Evolutionary conservation across 2,329 filamentous ascomycete genomes (phyloP), one percentile per base, ranked within the genome.

Genomic region (Colletotrichum plurivorum): DNA sequence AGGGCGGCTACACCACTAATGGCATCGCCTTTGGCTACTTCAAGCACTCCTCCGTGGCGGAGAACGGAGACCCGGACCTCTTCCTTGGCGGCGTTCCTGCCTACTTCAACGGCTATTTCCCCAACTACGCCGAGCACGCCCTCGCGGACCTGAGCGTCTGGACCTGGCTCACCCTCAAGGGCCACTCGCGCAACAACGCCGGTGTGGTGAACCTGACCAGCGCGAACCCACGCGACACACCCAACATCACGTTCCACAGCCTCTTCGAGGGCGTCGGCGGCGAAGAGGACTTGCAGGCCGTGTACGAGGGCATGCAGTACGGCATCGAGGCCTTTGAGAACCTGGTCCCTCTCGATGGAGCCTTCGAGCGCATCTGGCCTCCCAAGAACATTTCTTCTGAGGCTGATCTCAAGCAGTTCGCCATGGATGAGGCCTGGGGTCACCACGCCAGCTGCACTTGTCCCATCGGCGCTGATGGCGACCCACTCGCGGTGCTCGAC

Each of bases 151-250:
- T 79, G 2, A 81, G 81, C 43, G 80, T 84, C 72, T 81, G 78
- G 78, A 77, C 78, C 2, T 81, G 77, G 77, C 75, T 78, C 9
- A 82, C 84, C 3, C 82, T 90, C 54, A 90, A 90, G 76, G 84
- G 85, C 0, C 83, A 83, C 65, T 80, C 79, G 31, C 78, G 81
- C 9, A 93, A 92, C 49, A 83, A 85, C 57, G 84, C 84, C 5
- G 91, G 91, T 16, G 88, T 84, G 0, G 90, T 93, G n/a, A 86
- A 81, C 3, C 83, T 93, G 3, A 83, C 81, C 20, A 91, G 89
- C 0, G 80, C 85, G 0, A 84, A 92, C 74, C 90, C 90, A 0
- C 84, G 85, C 2, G 90, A 92, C 63, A 84, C 85, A 15, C 91
- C 91, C 0, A 78, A 85, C 27, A 90, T 91, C 74, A 84, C 85